Base-by-base conservation (phyloP, 352 stramenopile genomes). In the Phytophthora litchii region DNA sequence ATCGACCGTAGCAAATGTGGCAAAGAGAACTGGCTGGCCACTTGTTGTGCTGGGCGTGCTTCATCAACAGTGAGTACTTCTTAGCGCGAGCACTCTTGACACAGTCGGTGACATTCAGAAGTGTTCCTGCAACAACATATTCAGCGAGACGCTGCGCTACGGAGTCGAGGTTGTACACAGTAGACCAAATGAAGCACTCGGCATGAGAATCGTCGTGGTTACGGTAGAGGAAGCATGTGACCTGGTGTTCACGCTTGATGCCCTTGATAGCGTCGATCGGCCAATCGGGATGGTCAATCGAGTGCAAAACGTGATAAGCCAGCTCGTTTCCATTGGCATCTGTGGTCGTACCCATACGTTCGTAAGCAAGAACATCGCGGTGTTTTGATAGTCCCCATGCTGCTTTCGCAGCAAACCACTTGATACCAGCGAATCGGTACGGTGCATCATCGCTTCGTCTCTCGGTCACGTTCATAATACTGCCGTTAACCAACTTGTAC, bases 271-370 rank as follows among this genome's bases (percentile, higher is more conserved):
- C 46, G 44, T 82, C 72, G 13, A 71, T 65, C 3, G 67, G 70
- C 69, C 68, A 86, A 44, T 83, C 72, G 3, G 74, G 64, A 36
- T 78, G 77, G 34, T 84, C 77, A 45, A 86, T 86, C 42, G 74
- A 86, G 65, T 84, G 74, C 29, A 83, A 23, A 3, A 86, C 73
- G 55, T 86, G 74, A 40, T 78, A 86, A 27, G 64, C 77, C 5
- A 86, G 49, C 8, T 76, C 62, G 5, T 80, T 79, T 7, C 76
- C 76, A 2, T 68, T 74, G 9, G 64, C 62, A 37, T 87, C 77
- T 1, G 57, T 72, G 44, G 72, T 83, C 31, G 67, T 80, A 1
- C 77, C 77, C 74, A 84, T 87, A 11, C 77, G 71, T 38, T 82
- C 73, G 37, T 79, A 82, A 21, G 70, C 67, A 14, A 82, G 60